Percentiles rank a stretch among this genome's conserved stretches.
Evolutionary conservation across 2,329 filamentous ascomycete genomes (phyloP).

Genomic region (Penicillium sp.): DNA sequence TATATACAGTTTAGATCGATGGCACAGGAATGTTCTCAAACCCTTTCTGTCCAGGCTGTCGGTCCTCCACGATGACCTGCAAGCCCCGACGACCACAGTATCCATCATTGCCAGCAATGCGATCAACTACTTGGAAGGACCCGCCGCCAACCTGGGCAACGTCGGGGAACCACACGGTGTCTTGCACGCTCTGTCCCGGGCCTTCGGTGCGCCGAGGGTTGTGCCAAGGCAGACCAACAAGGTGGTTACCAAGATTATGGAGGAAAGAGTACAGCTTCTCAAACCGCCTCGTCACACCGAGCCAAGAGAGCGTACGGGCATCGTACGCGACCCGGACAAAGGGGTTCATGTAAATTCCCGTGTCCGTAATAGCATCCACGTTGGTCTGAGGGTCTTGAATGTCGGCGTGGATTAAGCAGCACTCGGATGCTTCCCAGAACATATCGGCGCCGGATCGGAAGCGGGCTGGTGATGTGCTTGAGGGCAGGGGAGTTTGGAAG

Average conservation of each 20-base stretch:
- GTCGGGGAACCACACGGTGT: conserved; percentile 45
- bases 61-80: conserved; percentile 46
- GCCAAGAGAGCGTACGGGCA: conserved; percentile 56
- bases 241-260: conserved; percentile 59
- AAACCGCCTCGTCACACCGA: conserved; percentile 62
- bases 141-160: conserved; percentile 30
- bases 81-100: conserved; percentile 47
- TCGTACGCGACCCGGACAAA: conserved; percentile 72
- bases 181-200: conserved; percentile 51
- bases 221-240: conserved; percentile 57
- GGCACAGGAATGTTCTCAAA: conserved; percentile 47
- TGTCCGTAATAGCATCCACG: conserved; percentile 42
- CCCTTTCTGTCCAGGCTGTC: conserved; percentile 45
- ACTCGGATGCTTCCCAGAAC: conserved; percentile 66
- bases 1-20: conserved; percentile 7
- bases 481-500: conserved; percentile 39
- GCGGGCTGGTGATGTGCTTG: conserved; percentile 43
- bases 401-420: conserved; percentile 59
- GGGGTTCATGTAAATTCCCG: conserved; percentile 72
- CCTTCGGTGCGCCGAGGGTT: conserved; percentile 63
- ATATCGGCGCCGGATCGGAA: conserved; percentile 61
- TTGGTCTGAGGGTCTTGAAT: conserved; percentile 39
- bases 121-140: conserved; percentile 40
- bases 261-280: conserved; percentile 64
- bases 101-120: conserved; percentile 45